Evolutionary conservation across 495 filamentous ascomycete genomes (phyloP).

Genomic region (Lophium mytilinum): DNA sequence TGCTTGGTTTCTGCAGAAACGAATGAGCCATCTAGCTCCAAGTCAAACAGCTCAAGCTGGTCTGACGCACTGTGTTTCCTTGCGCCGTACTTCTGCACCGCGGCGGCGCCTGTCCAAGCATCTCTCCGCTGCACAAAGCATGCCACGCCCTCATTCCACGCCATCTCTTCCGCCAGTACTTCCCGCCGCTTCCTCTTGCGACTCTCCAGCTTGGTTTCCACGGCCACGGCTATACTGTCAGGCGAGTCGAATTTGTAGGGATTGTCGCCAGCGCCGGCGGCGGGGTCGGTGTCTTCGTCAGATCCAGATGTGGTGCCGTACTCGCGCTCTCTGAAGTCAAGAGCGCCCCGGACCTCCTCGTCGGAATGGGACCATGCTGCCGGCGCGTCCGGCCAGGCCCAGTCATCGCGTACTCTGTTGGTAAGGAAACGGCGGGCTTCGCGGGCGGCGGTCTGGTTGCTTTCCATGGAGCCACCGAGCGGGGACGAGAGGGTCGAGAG

Average conservation of each 20-base stretch:
- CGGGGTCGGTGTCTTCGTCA: constrained; percentile 5
- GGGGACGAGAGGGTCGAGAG: too few species aligned
- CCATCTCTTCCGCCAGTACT: constrained; percentile 61
- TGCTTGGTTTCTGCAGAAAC: neutral
- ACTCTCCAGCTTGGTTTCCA: constrained; percentile 32
- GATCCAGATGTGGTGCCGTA: constrained; percentile 24
- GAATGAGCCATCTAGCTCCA: neutral
- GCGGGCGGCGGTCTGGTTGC: constrained; percentile 22
- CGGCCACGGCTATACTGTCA: constrained; percentile 45
- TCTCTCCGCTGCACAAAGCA: constrained; percentile 69
- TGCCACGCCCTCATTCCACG: constrained; percentile 73
- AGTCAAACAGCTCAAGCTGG: neutral
- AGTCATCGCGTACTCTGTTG: constrained; percentile 51
- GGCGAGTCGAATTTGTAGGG: constrained; percentile 59
- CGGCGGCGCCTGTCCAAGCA: constrained; percentile 73
- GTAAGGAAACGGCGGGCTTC: constrained; percentile 35
- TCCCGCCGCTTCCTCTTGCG: constrained; percentile 53
- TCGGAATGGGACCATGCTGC: constrained; percentile 31
- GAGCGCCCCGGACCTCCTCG: constrained; percentile 30
- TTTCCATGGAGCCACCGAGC: neutral
- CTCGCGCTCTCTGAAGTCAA: constrained; percentile 36
- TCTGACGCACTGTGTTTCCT: neutral
- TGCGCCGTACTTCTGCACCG: constrained; percentile 11
- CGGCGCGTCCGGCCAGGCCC: constrained; percentile 37
- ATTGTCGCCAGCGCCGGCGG: constrained; percentile 6